Evolutionary conservation across 192 early-diverging fungal genomes (phyloP), one percentile per base, ranked within the genome.

Genomic region (Entrophospora sp.): DNA sequence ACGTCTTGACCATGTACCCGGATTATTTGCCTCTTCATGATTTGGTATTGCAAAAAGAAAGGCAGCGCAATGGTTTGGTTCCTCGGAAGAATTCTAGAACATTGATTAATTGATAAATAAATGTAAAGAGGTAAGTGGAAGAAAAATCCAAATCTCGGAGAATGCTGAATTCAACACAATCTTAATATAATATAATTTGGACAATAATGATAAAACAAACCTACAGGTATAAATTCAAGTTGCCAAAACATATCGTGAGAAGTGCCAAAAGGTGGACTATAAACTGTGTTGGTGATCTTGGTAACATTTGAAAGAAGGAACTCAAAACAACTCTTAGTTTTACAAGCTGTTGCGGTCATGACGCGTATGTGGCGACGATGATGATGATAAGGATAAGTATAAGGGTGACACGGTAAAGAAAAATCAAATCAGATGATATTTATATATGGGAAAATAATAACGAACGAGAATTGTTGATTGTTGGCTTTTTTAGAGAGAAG

Each of bases 171-270:
- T 5, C 4, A 24, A 22, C 18, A 46, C 24, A 18, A 24, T 20
- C 8, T 22, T 46, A 20, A 22, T 4, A 46, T 8, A 46, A 22
- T 22, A 5, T 46, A 18, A 46, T 22, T 22, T 46, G 16, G 24
- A 20, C 45, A 46, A 9, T 22, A 46, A 8, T 22, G 24, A 22
- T 16, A 34, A 8, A 35, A 6, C 31, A 46, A 18, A 25, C 44
- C 7, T 66, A 66, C 64, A 25, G 64, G 64, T 18, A 66, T 55
- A 25, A 66, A 66, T 28, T 66, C 51, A 1, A 66, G 30, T 43
- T 66, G 49, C 64, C 64, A 66, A 43, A 66, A 66, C 49, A 55
- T 55, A 32, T 55, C 51, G 16, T 37, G 51, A 38, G 64, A 43
- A 43, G 64, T 66, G 6, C 35, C 64, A 31, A 66, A 55, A 9